Evolutionary conservation across 129 eudicot genomes (phyloP).

Genomic region (Lactuca sativa): DNA sequence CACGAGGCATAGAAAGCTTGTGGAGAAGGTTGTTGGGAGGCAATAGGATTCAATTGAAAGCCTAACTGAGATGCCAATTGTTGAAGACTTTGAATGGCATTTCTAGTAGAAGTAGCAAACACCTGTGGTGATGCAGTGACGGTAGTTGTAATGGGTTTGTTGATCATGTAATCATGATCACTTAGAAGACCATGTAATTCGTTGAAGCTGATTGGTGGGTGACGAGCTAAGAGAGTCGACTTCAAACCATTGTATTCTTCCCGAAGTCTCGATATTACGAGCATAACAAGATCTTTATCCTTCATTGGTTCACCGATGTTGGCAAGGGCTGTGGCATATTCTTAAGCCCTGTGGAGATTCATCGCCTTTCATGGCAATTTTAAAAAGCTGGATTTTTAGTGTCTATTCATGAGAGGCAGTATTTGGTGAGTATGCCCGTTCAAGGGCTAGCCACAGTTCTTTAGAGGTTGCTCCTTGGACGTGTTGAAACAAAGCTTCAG

Average conservation of each 20-base stretch:
- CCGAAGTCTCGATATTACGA: neutral
- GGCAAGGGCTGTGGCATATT: neutral
- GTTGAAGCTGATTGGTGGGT: neutral
- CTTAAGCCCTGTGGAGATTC: neutral
- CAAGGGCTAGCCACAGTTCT: neutral
- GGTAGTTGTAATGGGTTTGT: too few relatives aligned
- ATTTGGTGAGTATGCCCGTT: neutral
- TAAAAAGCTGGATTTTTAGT: too few relatives aligned
- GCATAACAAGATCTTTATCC: too few relatives aligned
- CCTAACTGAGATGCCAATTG: neutral
- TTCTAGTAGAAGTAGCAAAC: too few relatives aligned
- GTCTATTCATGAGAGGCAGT: too few relatives aligned
- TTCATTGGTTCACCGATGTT: too few relatives aligned
- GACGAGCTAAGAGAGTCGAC: neutral
- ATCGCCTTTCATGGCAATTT: too few relatives aligned
- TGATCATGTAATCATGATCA: too few relatives aligned
- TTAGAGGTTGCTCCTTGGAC: too few relatives aligned
- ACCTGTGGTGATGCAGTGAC: too few relatives aligned
- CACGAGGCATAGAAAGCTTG: neutral
- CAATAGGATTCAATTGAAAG: neutral
- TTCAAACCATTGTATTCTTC: conserved; percentile 1
- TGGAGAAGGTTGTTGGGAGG: neutral
- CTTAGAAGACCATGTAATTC: too few relatives aligned
- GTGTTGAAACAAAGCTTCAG: too few relatives aligned
- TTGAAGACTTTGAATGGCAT: neutral